These are phyloP conservation scores for Aspergillus novoparasiticus DNA, from an alignment of 2,329 filamentous ascomycete species.

Conservation along the genomic window DNA sequence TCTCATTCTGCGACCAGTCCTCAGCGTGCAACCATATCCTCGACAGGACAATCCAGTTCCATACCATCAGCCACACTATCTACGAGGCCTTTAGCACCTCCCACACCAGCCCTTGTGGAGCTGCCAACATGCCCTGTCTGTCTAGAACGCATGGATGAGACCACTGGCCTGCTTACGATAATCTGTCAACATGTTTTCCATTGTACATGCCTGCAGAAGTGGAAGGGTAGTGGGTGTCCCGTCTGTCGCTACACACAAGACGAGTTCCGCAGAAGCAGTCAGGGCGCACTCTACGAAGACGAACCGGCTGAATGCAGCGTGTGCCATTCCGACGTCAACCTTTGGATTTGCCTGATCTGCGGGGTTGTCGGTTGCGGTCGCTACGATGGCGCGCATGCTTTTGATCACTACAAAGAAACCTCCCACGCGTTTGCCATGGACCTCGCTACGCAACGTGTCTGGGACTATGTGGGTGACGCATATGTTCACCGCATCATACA, in stretches of 20 bases:
- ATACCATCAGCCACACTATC: slow-evolving; percentile 51
- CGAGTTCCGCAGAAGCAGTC: slow-evolving; percentile 46
- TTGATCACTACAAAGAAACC: slow-evolving; percentile 88
- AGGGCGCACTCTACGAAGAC: slow-evolving; percentile 61
- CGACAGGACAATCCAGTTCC: slow-evolving; percentile 35
- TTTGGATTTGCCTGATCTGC: slow-evolving; percentile 96
- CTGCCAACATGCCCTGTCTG: slow-evolving; percentile 95
- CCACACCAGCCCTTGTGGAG: slow-evolving; percentile 83
- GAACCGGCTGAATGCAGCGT: slow-evolving; percentile 66
- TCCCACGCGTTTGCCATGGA: slow-evolving; percentile 92
- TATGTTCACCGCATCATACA: slow-evolving; percentile 96
- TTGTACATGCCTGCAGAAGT: slow-evolving; percentile 92
- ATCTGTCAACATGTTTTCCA: slow-evolving; percentile 98
- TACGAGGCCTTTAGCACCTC: slow-evolving; percentile 67
- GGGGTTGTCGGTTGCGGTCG: slow-evolving; percentile 90
- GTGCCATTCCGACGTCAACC: slow-evolving; percentile 77
- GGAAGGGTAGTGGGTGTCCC: slow-evolving; percentile 90
- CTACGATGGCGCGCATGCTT: slow-evolving; percentile 91
- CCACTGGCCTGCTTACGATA: slow-evolving; percentile 90
- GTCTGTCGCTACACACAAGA: slow-evolving; percentile 88
- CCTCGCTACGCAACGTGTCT: slow-evolving; percentile 89
- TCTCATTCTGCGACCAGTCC: slow-evolving; percentile 30
- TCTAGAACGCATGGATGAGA: slow-evolving; percentile 97
- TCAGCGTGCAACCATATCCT: slow-evolving; percentile 28
- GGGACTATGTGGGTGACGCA: slow-evolving; percentile 94